A percentile compares a stretch with the other conserved stretches of the same genome.
Conservation (phyloP, 768 basidiomycete species). For the Lanmaoa rubissima region DNA sequence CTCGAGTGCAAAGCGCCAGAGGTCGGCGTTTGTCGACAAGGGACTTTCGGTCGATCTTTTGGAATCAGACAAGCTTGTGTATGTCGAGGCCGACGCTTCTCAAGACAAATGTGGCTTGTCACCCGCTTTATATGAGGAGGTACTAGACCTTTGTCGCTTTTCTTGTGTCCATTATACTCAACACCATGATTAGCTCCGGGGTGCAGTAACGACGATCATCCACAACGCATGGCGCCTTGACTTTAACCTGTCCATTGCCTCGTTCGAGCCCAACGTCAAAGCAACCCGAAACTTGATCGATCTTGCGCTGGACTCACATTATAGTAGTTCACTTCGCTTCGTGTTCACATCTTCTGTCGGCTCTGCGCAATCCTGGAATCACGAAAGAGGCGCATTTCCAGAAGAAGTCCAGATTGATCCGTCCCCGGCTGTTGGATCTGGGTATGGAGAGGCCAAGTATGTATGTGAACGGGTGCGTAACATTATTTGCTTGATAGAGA, state of each 20-base stretch:
- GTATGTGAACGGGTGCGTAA: conserved; percentile 34
- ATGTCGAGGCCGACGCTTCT: conserved; percentile 38
- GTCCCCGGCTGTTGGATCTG: conserved; percentile 30
- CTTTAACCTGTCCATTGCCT: conserved; percentile 38
- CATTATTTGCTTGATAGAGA: conserved; percentile 8
- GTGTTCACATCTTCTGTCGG: conserved; percentile 28
- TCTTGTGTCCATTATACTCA: background rate
- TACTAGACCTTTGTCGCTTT: background rate
- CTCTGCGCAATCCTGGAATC: conserved; percentile 24
- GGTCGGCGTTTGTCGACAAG: conserved; percentile 32
- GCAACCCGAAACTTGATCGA: conserved; percentile 35
- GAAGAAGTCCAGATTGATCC: conserved; percentile 35
- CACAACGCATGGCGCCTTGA: conserved; percentile 30
- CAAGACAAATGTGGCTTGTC: conserved; percentile 30
- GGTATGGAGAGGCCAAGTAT: conserved; percentile 40
- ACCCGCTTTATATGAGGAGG: conserved; percentile 29
- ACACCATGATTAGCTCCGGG: conserved; percentile 7
- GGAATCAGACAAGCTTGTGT: conserved; percentile 31
- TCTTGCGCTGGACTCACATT: conserved; percentile 30
- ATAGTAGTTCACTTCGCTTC: conserved; percentile 15
- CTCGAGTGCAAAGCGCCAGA: conserved; percentile 28
- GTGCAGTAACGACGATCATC: conserved; percentile 31
- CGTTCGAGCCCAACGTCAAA: conserved; percentile 38
- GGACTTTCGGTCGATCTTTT: conserved; percentile 32
- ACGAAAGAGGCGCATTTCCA: conserved; percentile 13